Evolutionary conservation across 1,139 yeast species (phyloP).

Genomic region (Hansenula sp.): DNA sequence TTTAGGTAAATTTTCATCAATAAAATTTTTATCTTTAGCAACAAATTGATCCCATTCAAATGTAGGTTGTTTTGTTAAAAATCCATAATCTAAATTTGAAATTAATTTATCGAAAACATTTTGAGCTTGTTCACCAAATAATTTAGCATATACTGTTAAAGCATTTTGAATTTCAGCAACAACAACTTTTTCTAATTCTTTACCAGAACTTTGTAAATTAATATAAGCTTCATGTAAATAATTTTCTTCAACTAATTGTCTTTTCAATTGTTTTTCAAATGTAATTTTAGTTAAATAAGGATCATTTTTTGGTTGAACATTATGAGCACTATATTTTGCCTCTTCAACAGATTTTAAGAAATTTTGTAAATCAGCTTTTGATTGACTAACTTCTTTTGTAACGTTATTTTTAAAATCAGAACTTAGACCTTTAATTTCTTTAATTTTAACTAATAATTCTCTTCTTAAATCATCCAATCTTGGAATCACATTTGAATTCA

Average conservation of each 20-base stretch:
- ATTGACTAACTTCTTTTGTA: conserved; percentile 60
- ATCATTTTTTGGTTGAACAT: conserved; percentile 50
- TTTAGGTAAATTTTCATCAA: conserved; percentile 68
- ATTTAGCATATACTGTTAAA: conserved; percentile 62
- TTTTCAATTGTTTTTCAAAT: conserved; percentile 72
- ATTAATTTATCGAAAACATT: conserved; percentile 60
- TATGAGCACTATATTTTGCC: conserved; percentile 29
- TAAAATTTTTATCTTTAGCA: conserved; percentile 68
- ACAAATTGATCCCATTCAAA: conserved; percentile 91
- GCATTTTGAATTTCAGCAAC: conserved; percentile 84
- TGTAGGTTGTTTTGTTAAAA: conserved; percentile 69
- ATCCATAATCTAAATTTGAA: conserved; percentile 67
- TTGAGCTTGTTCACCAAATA: conserved; percentile 65
- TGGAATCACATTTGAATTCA: conserved; percentile 67
- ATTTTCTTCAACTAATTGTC: conserved; percentile 79
- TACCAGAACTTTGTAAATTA: conserved; percentile 83
- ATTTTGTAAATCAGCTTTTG: conserved; percentile 46
- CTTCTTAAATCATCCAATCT: conserved; percentile 80
- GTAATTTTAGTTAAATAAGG: conserved; percentile 74
- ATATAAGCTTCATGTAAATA: conserved; percentile 82
- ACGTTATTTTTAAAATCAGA: conserved; percentile 81
- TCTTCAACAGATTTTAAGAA: conserved; percentile 44
- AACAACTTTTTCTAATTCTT: conserved; percentile 84
- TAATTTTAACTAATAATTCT: conserved; percentile 77
- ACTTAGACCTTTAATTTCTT: conserved; percentile 77